Evolutionary conservation across 345 rosid genomes (phyloP).

Genomic region (Bretschneidera sinensis): DNA sequence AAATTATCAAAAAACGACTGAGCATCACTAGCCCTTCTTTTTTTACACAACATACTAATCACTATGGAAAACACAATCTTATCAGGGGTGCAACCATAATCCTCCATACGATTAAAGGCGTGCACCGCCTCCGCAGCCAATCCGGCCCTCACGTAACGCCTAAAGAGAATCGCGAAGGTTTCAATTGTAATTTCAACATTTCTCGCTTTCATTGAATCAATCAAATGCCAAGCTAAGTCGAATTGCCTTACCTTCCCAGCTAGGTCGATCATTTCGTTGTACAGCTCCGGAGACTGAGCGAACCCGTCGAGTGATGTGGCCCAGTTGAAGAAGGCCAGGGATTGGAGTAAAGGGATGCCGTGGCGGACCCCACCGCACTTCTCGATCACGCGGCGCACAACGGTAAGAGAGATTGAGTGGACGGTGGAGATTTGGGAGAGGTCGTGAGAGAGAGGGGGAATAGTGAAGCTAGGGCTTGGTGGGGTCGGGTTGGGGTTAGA

Average conservation of each 20-base stretch:
- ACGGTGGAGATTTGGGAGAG: slow-evolving; percentile 45
- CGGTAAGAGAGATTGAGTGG: slow-evolving; percentile 38
- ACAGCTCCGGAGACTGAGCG: slow-evolving; percentile 46
- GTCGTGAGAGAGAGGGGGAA: slow-evolving; percentile 57
- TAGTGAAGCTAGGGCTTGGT: slow-evolving; percentile 39
- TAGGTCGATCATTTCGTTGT: slow-evolving; percentile 82
- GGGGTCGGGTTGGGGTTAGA: slow-evolving; percentile 24
- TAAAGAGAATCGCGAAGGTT: slow-evolving; percentile 64
- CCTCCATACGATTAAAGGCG: slow-evolving; percentile 92
- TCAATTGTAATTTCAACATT: slow-evolving; percentile 43
- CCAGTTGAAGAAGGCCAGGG: slow-evolving; percentile 88
- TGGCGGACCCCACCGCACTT: slow-evolving; percentile 65
- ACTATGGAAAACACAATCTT: slow-evolving; percentile 67
- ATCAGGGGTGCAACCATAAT: slow-evolving; percentile 73
- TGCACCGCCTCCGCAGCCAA: slow-evolving; percentile 84
- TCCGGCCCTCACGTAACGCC: slow-evolving; percentile 89
- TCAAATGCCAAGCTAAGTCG: slow-evolving; percentile 70
- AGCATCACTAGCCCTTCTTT: slow-evolving; percentile 77
- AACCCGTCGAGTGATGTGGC: slow-evolving; percentile 37
- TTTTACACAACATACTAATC: slow-evolving; percentile 58
- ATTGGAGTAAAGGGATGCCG: slow-evolving; percentile 69
- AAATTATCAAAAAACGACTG: slow-evolving; percentile 67
- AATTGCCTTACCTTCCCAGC: slow-evolving; percentile 78
- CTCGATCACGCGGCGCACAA: slow-evolving; percentile 53
- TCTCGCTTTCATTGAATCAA: slow-evolving; percentile 66